Conservation (phyloP, 1,139 yeast species). For the Sugiyamaella castrensis region DNA sequence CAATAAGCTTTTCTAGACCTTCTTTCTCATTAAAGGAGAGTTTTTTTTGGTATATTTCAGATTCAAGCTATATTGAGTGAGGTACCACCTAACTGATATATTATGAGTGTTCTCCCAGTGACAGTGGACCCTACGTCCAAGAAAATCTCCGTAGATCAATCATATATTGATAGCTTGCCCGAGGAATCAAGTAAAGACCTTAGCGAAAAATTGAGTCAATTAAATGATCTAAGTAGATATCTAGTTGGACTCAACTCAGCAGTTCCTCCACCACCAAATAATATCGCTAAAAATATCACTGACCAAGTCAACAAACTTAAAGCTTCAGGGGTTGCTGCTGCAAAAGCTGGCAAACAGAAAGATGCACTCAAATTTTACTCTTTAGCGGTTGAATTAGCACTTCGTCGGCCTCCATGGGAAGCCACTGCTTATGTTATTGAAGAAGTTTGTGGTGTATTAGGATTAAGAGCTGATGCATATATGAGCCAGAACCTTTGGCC, state of each 20-base stretch:
- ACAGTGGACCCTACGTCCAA: constrained; percentile 33
- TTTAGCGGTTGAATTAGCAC: constrained; percentile 78
- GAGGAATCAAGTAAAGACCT: constrained; percentile 39
- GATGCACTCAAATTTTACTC: constrained; percentile 75
- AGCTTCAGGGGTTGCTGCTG: constrained; percentile 64
- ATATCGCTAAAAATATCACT: constrained; percentile 44
- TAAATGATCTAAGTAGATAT: constrained; percentile 61
- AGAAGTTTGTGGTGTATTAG: constrained; percentile 68
- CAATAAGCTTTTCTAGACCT: too few relatives aligned
- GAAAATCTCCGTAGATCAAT: constrained; percentile 33
- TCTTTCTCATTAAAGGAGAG: too few relatives aligned
- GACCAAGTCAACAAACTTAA: constrained; percentile 70
- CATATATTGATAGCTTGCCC: constrained; percentile 18
- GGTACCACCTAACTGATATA: too few relatives aligned
- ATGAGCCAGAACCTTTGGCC: constrained; percentile 61
- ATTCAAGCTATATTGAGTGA: too few relatives aligned
- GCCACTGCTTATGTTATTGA: constrained; percentile 75
- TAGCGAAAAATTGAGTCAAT: constrained; percentile 53
- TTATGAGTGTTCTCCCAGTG: constrained; percentile 4
- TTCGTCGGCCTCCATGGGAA: constrained; percentile 82
- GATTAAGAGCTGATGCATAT: constrained; percentile 81
- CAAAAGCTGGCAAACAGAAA: constrained; percentile 57
- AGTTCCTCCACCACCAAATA: constrained; percentile 62
- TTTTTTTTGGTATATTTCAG: too few relatives aligned
- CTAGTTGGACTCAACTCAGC: constrained; percentile 59